phyloP scores from a whole-genome alignment of 1,139 yeast species.

The Suhomyces anneliseae region DNA sequence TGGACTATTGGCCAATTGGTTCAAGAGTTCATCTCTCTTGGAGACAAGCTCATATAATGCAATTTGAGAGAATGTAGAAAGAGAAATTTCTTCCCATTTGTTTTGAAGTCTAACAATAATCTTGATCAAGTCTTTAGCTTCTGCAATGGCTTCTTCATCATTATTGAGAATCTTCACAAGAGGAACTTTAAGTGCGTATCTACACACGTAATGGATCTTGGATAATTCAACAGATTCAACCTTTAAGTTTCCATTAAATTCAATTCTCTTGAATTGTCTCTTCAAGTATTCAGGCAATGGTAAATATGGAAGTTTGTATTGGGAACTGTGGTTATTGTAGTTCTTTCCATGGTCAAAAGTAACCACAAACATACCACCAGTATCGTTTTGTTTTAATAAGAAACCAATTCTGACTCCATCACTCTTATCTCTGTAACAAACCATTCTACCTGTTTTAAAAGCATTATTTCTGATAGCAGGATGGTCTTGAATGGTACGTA shows the following conservation, averaged over 20 bases:
- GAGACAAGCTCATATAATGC: conserved; percentile 52
- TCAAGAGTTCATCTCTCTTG: conserved; percentile 43
- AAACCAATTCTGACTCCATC: conserved; percentile 54
- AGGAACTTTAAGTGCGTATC: conserved; percentile 41
- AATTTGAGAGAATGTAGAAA: conserved; percentile 47
- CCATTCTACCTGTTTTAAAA: conserved; percentile 58
- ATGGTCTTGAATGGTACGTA: conserved; percentile 47
- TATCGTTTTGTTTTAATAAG: conserved; percentile 42
- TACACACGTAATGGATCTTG: conserved; percentile 52
- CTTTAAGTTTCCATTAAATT: conserved; percentile 33
- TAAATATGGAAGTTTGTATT: conserved; percentile 53
- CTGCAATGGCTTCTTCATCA: conserved; percentile 40
- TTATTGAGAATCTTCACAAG: conserved; percentile 47
- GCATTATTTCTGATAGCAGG: conserved; percentile 45
- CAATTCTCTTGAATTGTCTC: conserved; percentile 29
- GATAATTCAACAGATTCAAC: conserved; percentile 48
- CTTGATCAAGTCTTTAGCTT: conserved; percentile 42
- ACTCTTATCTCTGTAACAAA: conserved; percentile 54
- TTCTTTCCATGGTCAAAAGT: conserved; percentile 48
- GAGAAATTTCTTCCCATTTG: conserved; percentile 47
- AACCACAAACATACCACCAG: conserved; percentile 34
- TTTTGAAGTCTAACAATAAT: conserved; percentile 42
- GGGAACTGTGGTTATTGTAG: conserved; percentile 27
- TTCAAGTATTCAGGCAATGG: conserved; percentile 32
- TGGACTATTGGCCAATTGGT: conserved; percentile 31